A percentile compares a stretch with the other conserved stretches of the same genome.
These are phyloP conservation scores for Alternaria triticimaculans DNA, from an alignment of 2,329 filamentous ascomycete genomes.

Conservation along the genomic window DNA sequence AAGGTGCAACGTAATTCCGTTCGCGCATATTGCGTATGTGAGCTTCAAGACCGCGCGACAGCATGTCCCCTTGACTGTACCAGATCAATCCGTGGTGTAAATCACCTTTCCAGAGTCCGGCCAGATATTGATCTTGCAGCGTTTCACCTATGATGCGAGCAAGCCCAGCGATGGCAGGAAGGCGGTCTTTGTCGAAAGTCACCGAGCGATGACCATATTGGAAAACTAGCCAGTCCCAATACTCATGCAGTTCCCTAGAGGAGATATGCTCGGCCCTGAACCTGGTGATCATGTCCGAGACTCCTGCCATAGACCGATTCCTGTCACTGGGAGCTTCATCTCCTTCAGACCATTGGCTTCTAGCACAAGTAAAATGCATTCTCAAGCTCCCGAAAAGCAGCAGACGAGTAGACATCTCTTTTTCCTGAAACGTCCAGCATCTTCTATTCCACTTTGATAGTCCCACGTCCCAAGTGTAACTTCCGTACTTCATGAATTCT, in stretches of 20 bases:
- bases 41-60: accelerated
- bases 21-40: background rate
- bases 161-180: background rate
- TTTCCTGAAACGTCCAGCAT: background rate
- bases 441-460: background rate
- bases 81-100: background rate
- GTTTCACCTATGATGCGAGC: background rate
- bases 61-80: accelerated
- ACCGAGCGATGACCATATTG: background rate
- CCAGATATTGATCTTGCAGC: background rate
- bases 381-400: background rate
- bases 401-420: background rate
- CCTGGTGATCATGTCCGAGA: background rate
- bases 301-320: background rate
- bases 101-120: background rate
- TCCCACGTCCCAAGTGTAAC: accelerated
- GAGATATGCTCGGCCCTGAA: accelerated
- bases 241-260: background rate
- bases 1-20: background rate
- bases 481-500: too few relatives aligned
- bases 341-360: background rate
- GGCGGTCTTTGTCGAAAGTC: background rate
- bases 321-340: background rate
- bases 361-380: background rate
- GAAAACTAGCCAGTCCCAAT: accelerated